Evolutionary conservation across 495 filamentous ascomycete species (phyloP), one percentile per base, ranked within the genome.

Genomic region (Xylaria bambusicola): DNA sequence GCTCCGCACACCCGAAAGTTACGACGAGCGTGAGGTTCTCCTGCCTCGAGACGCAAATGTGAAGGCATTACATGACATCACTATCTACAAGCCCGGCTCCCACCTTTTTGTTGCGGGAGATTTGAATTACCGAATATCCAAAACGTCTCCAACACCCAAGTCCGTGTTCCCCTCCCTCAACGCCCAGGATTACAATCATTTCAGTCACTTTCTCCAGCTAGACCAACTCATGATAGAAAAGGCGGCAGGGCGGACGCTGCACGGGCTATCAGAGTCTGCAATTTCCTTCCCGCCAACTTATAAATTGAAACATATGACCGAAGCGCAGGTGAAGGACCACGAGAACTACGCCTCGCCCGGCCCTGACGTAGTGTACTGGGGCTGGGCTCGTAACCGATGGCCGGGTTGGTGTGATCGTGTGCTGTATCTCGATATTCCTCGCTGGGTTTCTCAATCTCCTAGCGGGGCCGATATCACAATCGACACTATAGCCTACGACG

Each of bases 321-420:
- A 77, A 3, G 59, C 70, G 2, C 61, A 60, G 35, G 26, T 51
- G 49, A 49, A 72, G 7, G 52, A 27, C 23, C 69, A 64, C 42
- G 64, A 67, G 59, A 52, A 65, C 6, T 50, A 56, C 27, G 64
- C 61, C 52, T 52, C 56, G 2, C 33, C 62, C 23, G 66, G 63
- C 53, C 52, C 52, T 1, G 68, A 71, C 23, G 71, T 72, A 42
- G 75, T 84, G 10, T 74, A 80, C 15, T 96, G 91, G 90, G 72
- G 75, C 36, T 96, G 91, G 84, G 86, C 91, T 23, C 75, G 72
- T 44, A 86, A 90, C 66, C 86, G 94, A 38, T 96, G 87, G 84
- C 94, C 94, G 1, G 88, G 88, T 66, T 98, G 94, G 93, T 95
- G 91, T 61, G 94, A 98, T 71, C 85, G 94, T 12, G 86, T 98